Base-by-base conservation (phyloP, 148 eudicot genomes). In the Persicaria maculosa region DNA sequence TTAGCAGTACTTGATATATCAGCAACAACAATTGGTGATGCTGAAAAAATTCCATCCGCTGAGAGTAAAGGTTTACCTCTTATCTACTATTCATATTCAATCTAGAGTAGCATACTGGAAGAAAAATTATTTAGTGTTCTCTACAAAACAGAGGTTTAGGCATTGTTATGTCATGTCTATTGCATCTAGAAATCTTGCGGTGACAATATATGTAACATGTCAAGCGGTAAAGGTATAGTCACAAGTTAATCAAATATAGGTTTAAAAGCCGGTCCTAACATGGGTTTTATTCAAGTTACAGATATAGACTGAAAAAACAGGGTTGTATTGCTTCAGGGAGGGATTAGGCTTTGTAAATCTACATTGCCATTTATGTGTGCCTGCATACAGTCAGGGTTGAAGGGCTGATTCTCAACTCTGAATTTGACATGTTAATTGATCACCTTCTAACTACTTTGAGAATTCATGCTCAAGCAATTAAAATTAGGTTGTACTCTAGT, bases 1-100 rank as follows among this genome's bases (percentile, higher is more conserved):
- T 92, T 96, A 68, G 97, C 83, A n/a, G 88, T 92, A 53, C 86
- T 96, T 47, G 94, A 96, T 84, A 86, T 96, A 78, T 96, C 99
- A 68, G 99, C 99, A 75, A 80, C 88, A 58, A 90, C 97, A 47
- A 74, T 89, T 81, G 97, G 87, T 77, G 82, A 77, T 74, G 84
- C 80, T 77, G 74, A 92, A 86, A 86, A 59, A 0, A 90, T 96
- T 71, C 99, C 99, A 74, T 89, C 97, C 82, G 97, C 97, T 59
- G 99, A 92, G 87, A 90, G 91, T 80, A 92, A 89, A 92, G 99
- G 99, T 92, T 50, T 77, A 79, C 44, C 45, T 68, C 72, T 77
- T 50, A 53, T 16, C 44, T 15, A 36, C 40, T 65, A 16, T 74
- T 58, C 72, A 22, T 17, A 71, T 71, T 68, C 72, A 36, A 36